These are phyloP conservation scores for Zygotorulaspora danielsina DNA, from an alignment of 805 yeast genomes.

Conservation along the genomic window DNA sequence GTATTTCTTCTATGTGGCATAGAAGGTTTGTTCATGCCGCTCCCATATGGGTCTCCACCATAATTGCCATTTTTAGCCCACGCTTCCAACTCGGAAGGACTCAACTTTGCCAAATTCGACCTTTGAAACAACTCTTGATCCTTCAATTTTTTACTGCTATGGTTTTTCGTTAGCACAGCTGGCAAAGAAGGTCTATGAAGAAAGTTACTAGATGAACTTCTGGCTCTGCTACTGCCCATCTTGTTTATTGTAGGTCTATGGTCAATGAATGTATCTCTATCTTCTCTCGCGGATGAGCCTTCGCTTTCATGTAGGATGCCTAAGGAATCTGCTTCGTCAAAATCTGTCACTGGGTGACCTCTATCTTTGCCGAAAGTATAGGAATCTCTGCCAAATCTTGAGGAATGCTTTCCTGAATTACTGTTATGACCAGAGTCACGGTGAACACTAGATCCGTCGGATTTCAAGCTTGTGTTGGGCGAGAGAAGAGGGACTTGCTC, in stretches of 20 bases:
- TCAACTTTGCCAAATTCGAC: slow-evolving; percentile 7
- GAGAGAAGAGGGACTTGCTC: slow-evolving; percentile 12
- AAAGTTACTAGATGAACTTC: slow-evolving; percentile 8
- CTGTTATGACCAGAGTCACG: neutral
- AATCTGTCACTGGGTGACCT: slow-evolving; percentile 22
- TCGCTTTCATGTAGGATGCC: slow-evolving; percentile 33
- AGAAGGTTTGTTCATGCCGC: slow-evolving; percentile 8
- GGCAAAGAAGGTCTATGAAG: slow-evolving; percentile 13
- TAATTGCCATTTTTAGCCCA: slow-evolving; percentile 12
- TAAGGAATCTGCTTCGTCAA: slow-evolving; percentile 34
- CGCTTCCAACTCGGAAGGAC: slow-evolving; percentile 18
- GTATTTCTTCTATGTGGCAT: slow-evolving; percentile 17
- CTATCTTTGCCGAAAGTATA: slow-evolving; percentile 5
- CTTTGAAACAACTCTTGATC: slow-evolving; percentile 8
- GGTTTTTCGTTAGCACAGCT: slow-evolving; percentile 7
- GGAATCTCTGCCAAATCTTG: slow-evolving; percentile 3
- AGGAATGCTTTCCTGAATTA: neutral
- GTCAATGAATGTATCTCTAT: slow-evolving; percentile 24
- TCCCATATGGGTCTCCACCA: slow-evolving; percentile 9
- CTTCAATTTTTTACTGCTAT: slow-evolving; percentile 5
- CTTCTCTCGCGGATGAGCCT: slow-evolving; percentile 13
- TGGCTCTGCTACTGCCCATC: slow-evolving; percentile 11
- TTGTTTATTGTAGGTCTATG: slow-evolving; percentile 25
- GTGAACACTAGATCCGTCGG: slow-evolving; percentile 8
- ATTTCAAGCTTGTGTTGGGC: slow-evolving; percentile 13